These are phyloP conservation scores for Malania oleifera DNA, from an alignment of 164 flowering plant genomes.

Conservation along the genomic window DNA sequence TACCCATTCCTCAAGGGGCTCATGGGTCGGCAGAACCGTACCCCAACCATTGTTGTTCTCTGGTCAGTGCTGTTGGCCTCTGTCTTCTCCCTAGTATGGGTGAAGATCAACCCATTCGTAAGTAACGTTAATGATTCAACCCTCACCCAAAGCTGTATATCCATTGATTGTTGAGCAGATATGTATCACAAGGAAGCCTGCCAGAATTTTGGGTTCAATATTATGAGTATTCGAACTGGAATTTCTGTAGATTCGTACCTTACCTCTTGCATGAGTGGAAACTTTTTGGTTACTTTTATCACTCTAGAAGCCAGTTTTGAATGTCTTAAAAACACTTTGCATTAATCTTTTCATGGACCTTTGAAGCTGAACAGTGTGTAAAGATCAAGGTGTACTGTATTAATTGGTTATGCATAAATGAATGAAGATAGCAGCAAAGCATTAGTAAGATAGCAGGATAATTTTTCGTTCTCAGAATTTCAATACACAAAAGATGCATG, in stretches of 20 bases:
- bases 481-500: too few relatives aligned
- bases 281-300: too few relatives aligned
- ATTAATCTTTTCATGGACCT: not conserved
- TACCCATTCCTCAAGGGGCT: conserved; percentile 98
- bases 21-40: conserved; percentile 90
- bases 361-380: not conserved
- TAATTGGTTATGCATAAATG: too few relatives aligned
- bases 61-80: conserved; percentile 95
- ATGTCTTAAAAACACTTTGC: not conserved
- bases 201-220: conserved; percentile 4
- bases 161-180: conserved; percentile 91
- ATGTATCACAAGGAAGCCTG: not conserved
- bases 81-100: conserved; percentile 93
- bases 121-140: conserved; percentile 27
- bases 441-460: too few relatives aligned
- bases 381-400: too few relatives aligned
- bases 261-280: too few relatives aligned
- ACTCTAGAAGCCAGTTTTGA: not conserved
- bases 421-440: too few relatives aligned
- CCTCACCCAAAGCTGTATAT: conserved; percentile 49
- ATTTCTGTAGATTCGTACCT: not conserved
- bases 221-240: not conserved
- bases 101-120: conserved; percentile 81
- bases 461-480: too few relatives aligned
- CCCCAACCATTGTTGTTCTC: conserved; percentile 83